A percentile compares a stretch with the other conserved stretches of the same genome.
These are phyloP conservation scores for Paraglomus brasilianum DNA, from an alignment of 192 early-diverging fungal genomes.

Conservation along the genomic window DNA sequence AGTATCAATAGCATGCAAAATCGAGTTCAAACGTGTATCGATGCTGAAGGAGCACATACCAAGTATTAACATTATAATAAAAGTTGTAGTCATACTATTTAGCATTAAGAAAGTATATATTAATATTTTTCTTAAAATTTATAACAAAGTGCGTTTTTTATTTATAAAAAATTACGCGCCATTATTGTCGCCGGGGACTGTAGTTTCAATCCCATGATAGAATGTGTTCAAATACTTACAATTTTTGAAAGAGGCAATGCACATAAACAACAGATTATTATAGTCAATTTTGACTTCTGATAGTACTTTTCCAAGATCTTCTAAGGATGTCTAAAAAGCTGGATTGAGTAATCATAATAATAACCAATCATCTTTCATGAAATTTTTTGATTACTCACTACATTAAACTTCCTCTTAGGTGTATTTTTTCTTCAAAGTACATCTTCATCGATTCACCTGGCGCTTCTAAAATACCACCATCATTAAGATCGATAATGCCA, in stretches of 20 bases:
- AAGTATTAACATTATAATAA: slow-evolving; percentile 1
- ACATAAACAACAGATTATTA: slow-evolving; percentile 28
- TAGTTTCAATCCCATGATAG: no score
- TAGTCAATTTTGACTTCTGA: slow-evolving; percentile 25
- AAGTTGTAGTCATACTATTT: background rate
- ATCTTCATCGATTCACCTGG: slow-evolving; percentile 10
- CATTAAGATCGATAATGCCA: slow-evolving; percentile 27
- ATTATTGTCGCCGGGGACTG: no score
- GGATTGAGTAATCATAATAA: slow-evolving; percentile 21
- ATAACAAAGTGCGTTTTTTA: no score
- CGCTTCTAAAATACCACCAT: slow-evolving; percentile 17
- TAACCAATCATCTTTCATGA: slow-evolving; percentile 9
- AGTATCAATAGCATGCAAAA: slow-evolving; percentile 17
- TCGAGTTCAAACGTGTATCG: slow-evolving; percentile 6
- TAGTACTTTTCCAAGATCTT: slow-evolving; percentile 25
- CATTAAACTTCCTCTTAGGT: slow-evolving; percentile 28
- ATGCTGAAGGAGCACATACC: slow-evolving; percentile 2
- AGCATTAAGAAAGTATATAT: no score
- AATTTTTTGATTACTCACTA: slow-evolving; percentile 29
- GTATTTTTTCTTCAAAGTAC: slow-evolving; percentile 24
- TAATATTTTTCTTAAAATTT: no score
- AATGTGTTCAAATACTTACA: slow-evolving; percentile 29
- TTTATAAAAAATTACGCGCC: no score
- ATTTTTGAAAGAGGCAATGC: slow-evolving; percentile 23
- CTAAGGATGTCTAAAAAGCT: slow-evolving; percentile 26